phyloP scores from a whole-genome alignment of 2,329 filamentous ascomycete genomes.

The Talaromyces albobiverticillius region DNA sequence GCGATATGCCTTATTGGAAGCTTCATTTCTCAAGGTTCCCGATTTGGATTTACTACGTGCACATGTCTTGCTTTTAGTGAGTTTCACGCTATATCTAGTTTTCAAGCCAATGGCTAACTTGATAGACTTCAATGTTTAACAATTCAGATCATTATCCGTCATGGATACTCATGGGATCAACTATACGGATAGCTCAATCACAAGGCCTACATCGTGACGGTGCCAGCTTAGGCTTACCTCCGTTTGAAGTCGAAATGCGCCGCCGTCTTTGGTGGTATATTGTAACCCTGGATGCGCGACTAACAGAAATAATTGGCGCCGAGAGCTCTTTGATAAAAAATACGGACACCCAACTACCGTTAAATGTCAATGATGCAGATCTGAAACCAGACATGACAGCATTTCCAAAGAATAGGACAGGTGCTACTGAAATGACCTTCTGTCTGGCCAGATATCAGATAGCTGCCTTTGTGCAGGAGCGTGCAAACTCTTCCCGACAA shows the following conservation, averaged over 20 bases:
- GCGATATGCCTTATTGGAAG: not conserved
- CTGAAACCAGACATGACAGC: constrained; percentile 48
- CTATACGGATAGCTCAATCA: not conserved
- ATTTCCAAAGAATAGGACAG: constrained; percentile 45
- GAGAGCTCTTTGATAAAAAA: constrained; percentile 32
- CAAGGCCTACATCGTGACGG: constrained; percentile 49
- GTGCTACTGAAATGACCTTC: constrained; percentile 54
- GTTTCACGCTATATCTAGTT: not conserved
- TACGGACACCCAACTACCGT: constrained; percentile 47
- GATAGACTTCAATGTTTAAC: not conserved
- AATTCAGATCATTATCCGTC: not conserved
- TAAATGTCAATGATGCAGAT: constrained; percentile 53
- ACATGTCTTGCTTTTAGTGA: not conserved
- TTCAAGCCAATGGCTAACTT: not conserved
- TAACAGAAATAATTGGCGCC: constrained; percentile 46
- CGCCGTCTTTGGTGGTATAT: constrained; percentile 53
- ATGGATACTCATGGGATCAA: constrained; percentile 1
- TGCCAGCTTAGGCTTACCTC: constrained; percentile 43
- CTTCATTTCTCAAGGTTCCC: not conserved
- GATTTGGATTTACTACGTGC: not conserved
- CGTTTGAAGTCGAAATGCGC: constrained; percentile 52
- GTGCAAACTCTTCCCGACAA: not conserved
- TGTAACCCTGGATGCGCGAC: constrained; percentile 44
- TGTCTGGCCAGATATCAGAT: constrained; percentile 48
- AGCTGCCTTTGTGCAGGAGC: not conserved